Conservation (phyloP, 352 stramenopile species). For the Globisporangium paddicum region DNA sequence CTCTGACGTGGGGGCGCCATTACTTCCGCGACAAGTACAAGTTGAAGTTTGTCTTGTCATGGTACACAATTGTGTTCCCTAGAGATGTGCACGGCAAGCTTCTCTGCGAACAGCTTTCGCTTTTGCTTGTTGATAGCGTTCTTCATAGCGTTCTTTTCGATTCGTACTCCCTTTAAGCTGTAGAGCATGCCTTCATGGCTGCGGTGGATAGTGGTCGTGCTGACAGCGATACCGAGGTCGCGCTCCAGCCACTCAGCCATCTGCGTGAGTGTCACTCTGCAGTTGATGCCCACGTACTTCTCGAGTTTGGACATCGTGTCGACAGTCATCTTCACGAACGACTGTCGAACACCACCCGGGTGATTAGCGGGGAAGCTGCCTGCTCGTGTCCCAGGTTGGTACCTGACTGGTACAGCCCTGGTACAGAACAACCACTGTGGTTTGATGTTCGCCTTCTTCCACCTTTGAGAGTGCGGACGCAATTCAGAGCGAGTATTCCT, state of each 20-base stretch:
- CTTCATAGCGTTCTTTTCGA: constrained; percentile 24
- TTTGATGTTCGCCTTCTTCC: no score
- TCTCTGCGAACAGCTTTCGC: constrained; percentile 11
- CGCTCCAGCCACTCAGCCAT: constrained; percentile 4
- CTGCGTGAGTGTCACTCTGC: neutral
- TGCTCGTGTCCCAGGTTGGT: no score
- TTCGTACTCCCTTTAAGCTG: constrained; percentile 10
- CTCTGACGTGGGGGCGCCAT: constrained; percentile 10
- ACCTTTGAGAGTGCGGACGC: no score
- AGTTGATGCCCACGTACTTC: constrained; percentile 17
- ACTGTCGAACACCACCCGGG: neutral
- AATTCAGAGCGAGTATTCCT: no score
- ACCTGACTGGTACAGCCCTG: no score
- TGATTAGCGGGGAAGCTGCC: no score
- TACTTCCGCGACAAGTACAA: constrained; percentile 18
- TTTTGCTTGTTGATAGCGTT: constrained; percentile 16
- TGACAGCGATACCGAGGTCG: constrained; percentile 9
- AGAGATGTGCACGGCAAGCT: constrained; percentile 9
- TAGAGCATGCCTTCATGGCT: constrained; percentile 20
- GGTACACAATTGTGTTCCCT: constrained; percentile 21
- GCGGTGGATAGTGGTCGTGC: constrained; percentile 11
- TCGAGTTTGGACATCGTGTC: constrained; percentile 15
- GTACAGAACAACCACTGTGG: no score
- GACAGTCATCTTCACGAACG: constrained; percentile 15
- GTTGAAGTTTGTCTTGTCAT: constrained; percentile 23